A percentile compares a stretch with the other conserved stretches of the same genome.
phyloP scores from a whole-genome alignment of 345 rosid genomes.

The Boechera retrofracta region DNA sequence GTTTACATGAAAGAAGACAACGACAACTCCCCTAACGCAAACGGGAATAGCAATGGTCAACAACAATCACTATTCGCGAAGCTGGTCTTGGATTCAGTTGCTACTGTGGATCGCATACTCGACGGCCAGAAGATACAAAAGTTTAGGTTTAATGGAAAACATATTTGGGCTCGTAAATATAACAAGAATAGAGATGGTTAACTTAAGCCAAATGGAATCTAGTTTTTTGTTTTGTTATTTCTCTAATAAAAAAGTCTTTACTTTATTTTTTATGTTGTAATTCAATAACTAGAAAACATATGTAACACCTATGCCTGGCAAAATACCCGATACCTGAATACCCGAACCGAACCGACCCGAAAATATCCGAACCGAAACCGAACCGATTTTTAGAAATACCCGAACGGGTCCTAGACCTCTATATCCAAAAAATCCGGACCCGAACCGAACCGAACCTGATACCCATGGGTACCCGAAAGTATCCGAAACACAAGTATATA shows the following conservation, averaged over 20 bases:
- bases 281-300: conserved; percentile 24
- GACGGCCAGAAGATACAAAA: conserved; percentile 13
- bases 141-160: conserved; percentile 42
- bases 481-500: too few relatives aligned
- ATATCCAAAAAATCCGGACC: too few relatives aligned
- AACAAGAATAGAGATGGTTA: neutral
- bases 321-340: too few relatives aligned
- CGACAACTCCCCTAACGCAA: neutral
- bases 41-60: neutral
- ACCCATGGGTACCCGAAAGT: too few relatives aligned
- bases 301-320: neutral
- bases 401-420: too few relatives aligned
- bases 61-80: conserved; percentile 36
- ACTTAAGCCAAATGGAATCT: neutral
- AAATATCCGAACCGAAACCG: too few relatives aligned
- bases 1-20: conserved; percentile 32
- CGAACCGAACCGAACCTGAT: too few relatives aligned
- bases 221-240: neutral
- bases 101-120: conserved; percentile 33
- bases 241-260: neutral
- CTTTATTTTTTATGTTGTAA: neutral
- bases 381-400: too few relatives aligned
- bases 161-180: conserved; percentile 51
- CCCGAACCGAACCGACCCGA: too few relatives aligned
- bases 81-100: conserved; percentile 36